phyloP scores from a whole-genome alignment of 176 grass and related monocot species.

The Oropetium thomaeum region DNA sequence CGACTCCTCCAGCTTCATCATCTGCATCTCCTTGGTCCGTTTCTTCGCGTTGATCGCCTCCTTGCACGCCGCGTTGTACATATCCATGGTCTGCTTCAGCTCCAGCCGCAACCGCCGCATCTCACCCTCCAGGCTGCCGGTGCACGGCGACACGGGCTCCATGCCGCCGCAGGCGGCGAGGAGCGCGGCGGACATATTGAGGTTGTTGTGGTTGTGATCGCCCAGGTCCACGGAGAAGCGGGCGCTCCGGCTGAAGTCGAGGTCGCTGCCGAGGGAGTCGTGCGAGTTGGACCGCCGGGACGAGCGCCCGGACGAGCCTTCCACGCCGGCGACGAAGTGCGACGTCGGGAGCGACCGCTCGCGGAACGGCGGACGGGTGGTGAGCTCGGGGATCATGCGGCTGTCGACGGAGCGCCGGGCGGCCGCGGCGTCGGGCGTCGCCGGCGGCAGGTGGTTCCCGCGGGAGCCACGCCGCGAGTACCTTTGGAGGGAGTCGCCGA shows the following conservation, averaged over 20 bases:
- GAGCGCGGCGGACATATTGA: slow-evolving; percentile 28
- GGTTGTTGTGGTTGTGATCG: no score
- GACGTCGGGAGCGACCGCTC: slow-evolving; percentile 48
- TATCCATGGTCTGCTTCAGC: slow-evolving; percentile 94
- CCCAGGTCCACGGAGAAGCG: slow-evolving; percentile 61
- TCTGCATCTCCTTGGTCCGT: slow-evolving; percentile 70
- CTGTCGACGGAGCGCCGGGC: slow-evolving; percentile 26
- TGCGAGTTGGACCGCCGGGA: slow-evolving; percentile 14
- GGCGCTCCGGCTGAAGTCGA: slow-evolving; percentile 50
- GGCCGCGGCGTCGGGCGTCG: slow-evolving; percentile 14
- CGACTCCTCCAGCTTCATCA: slow-evolving; percentile 68
- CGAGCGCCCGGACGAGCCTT: background rate
- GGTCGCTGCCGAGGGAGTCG: slow-evolving; percentile 44
- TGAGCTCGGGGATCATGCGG: slow-evolving; percentile 45
- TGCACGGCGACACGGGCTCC: slow-evolving; percentile 41
- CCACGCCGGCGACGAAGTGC: background rate
- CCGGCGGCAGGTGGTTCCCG: slow-evolving; percentile 28
- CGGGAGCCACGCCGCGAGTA: slow-evolving; percentile 43
- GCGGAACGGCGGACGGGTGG: slow-evolving; percentile 44
- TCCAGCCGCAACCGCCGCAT: slow-evolving; percentile 82
- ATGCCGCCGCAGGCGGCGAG: slow-evolving; percentile 18
- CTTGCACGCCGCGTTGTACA: slow-evolving; percentile 94
- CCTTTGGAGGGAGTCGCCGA: slow-evolving; percentile 16
- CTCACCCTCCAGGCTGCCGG: slow-evolving; percentile 45
- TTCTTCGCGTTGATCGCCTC: slow-evolving; percentile 81